These are phyloP conservation scores for Potentilla sterilis DNA, from an alignment of 306 rosid genomes.

Conservation along the genomic window DNA sequence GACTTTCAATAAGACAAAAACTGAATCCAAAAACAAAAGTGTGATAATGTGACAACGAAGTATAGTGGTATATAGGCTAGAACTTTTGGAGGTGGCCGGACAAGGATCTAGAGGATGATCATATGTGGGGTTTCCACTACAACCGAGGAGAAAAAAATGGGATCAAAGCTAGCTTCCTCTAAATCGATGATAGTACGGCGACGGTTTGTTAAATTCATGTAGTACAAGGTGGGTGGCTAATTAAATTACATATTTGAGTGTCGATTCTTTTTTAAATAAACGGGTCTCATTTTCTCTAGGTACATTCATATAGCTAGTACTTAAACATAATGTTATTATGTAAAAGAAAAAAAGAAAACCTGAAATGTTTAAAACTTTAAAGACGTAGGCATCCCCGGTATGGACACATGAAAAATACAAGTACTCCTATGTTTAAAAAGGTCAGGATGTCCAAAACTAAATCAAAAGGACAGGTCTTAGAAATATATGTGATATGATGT, in stretches of 20 bases:
- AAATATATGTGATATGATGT: too few relatives aligned
- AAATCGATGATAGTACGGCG: neutral
- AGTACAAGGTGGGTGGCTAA: neutral
- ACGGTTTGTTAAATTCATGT: neutral
- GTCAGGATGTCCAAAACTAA: neutral
- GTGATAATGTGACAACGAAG: slow-evolving; percentile 1
- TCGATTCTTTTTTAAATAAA: neutral
- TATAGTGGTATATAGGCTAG: neutral
- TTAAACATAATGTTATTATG: neutral
- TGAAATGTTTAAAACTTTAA: too few relatives aligned
- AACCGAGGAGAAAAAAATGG: neutral
- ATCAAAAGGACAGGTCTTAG: too few relatives aligned
- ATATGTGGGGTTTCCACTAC: slow-evolving; percentile 2
- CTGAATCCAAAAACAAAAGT: neutral
- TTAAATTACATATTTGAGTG: neutral
- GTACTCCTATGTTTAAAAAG: neutral
- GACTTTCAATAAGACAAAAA: neutral
- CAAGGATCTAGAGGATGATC: neutral
- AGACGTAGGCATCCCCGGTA: neutral
- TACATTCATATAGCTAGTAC: neutral
- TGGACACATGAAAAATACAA: neutral
- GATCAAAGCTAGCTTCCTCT: neutral
- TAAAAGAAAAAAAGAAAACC: too few relatives aligned
- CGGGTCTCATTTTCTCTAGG: neutral
- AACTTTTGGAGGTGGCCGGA: neutral